Base-by-base conservation (phyloP, 2,329 filamentous ascomycete species). In the Penicillium hesseltinei region DNA sequence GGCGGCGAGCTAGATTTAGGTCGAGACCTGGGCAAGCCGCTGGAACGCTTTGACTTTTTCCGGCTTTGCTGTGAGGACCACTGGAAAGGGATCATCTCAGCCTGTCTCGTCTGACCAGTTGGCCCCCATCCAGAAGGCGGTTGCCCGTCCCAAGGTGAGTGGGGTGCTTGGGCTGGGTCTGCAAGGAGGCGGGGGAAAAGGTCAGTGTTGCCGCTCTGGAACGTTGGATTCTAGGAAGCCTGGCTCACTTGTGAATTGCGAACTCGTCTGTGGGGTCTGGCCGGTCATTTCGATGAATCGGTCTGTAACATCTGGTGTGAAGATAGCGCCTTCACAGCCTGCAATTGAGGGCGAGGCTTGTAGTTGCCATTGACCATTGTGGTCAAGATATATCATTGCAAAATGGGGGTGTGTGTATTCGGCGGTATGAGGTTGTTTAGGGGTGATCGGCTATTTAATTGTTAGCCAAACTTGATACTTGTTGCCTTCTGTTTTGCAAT, bases 361-460 rank as follows among this genome's bases (percentile, higher is more conserved):
- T 3, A 72, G 54, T 23, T 67, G 66, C 36, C 71, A 61, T 33
- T 73, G 65, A 2, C 73, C 73, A 50, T 71, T 67, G 17, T 69
- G 66, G 48, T 75, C 71, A 31, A 74, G 64, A 50, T 72, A 75
- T 38, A 75, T 66, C 54, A 75, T 62, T n/a, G 72, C 72, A 47
- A 70, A 75, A 51, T 75, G 73, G 6, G 68, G 64, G 35, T 72
- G 72, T 25, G 70, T 67, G 11, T 71, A 62, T 21, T 66, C 62
- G 11, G 65, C 52, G 39, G 58, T 58, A 21, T 55, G 51, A 17
- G 63, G 44, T 52, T 62, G 62, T 13, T 64, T 61, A 36, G 63
- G 58, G 51, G 60, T 54, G 31, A 61, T 56, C 2, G 66, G 45
- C 66, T 70, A 51, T 57, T 50, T 25, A 33, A 38, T 13, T 38